Conservation (phyloP, 495 filamentous ascomycete genomes). For the Annulohypoxylon nitens region DNA sequence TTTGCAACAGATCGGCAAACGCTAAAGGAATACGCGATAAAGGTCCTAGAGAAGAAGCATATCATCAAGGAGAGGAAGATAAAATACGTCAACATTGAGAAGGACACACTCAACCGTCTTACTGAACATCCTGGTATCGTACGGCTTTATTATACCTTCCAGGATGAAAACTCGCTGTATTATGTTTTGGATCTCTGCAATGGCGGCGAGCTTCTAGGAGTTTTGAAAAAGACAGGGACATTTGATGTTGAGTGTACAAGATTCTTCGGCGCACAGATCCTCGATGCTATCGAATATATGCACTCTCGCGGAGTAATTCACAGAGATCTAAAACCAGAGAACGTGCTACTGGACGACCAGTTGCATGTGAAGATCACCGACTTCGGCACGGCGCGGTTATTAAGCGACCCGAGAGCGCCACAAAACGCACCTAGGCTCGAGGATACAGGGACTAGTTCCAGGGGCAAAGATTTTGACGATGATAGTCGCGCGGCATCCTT, state of each 20-base stretch:
- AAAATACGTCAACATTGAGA: conserved; percentile 99
- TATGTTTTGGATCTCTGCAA: conserved; percentile 96
- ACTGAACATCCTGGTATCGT: conserved; percentile 98
- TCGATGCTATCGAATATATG: conserved; percentile 98
- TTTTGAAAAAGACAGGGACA: conserved; percentile 90
- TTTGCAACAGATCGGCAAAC: conserved; percentile 96
- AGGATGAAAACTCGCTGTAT: conserved; percentile 95
- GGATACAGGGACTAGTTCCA: conserved; percentile 55
- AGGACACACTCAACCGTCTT: conserved; percentile 95
- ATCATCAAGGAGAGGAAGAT: conserved; percentile 99
- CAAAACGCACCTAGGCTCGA: conserved; percentile 52
- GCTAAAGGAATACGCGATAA: conserved; percentile 96
- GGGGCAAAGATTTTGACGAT: conserved; percentile 61
- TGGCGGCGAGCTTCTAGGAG: conserved; percentile 91
- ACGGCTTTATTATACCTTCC: conserved; percentile 98
- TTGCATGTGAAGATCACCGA: conserved; percentile 99
- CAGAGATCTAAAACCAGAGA: conserved; percentile 97
- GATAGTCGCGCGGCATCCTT: conserved; percentile 88
- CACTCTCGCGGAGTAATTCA: conserved; percentile 96
- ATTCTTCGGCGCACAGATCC: conserved; percentile 96
- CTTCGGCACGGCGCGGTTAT: conserved; percentile 96
- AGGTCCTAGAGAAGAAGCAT: conserved; percentile 97
- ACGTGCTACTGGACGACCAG: conserved; percentile 92
- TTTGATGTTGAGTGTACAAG: conserved; percentile 96
- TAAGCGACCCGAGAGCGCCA: conserved; percentile 73